Base-by-base conservation (phyloP, 441 rosid species). In the Euphorbia schlechtendalii region DNA sequence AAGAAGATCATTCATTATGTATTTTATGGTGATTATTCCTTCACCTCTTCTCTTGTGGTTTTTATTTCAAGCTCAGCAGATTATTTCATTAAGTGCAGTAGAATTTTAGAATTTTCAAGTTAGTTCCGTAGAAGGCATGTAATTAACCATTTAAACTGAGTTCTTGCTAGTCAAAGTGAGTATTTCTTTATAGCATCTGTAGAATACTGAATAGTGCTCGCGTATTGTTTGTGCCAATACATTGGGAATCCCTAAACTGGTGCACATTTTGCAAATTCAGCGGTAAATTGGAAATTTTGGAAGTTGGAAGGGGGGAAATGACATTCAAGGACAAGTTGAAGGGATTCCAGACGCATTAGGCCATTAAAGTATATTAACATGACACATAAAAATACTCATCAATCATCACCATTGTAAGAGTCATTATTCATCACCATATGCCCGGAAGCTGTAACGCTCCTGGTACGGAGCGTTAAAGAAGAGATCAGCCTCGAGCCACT, bases 401-500 rank as follows among this genome's bases (percentile, higher is more conserved):
- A n/a, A n/a, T n/a, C n/a, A n/a, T n/a, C n/a, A n/a, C n/a, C n/a
- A n/a, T n/a, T n/a, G n/a, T n/a, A n/a, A 49, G 18, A n/a, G 8
- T 24, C 18, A 21, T 64, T 55, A 71, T 63, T 87, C 97, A 77
- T 93, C 97, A 48, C 92, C 96, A 59, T 87, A 86, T 3, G 96
- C 92, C 68, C 84, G 80, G 71, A 90, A 93, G 64, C 95, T 90
- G 68, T 86, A 90, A 8, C 92, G 88, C 71, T 88, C 97, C 71
- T 79, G 78, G 63, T 90, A 90, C 9, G 90, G 96, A 67, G 81
- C 95, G 52, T 87, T 88, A 80, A 93, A 93, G 84, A 71, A 88
- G 28, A 90, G 89, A 69, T 93, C 96, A 0, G 96, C 99, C 78
- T 93, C 97, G 13, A 90, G 86, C 97, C 96, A 90, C 80, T 93